phyloP scores from a whole-genome alignment of 495 filamentous ascomycete genomes.

The Chaetomium tenue region DNA sequence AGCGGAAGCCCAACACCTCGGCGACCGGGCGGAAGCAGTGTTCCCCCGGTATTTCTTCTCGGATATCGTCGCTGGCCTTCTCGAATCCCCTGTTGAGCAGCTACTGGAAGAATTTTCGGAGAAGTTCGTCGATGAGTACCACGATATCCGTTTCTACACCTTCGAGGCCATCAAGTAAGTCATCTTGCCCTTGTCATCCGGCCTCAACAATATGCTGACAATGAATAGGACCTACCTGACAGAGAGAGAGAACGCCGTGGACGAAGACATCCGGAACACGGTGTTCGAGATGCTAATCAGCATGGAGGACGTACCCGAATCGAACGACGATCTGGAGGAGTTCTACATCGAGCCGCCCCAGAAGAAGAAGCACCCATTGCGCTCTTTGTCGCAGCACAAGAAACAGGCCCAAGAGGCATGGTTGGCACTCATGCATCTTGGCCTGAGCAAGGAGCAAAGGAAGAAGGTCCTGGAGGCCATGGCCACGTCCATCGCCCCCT shows the following conservation, averaged over 20 bases:
- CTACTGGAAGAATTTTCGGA: constrained; percentile 68
- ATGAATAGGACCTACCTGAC: constrained; percentile 40
- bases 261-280: constrained; percentile 48
- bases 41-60: constrained; percentile 65
- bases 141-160: constrained; percentile 82
- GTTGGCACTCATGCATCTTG: constrained; percentile 70
- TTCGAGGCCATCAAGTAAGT: constrained; percentile 65
- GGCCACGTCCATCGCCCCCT: constrained; percentile 74
- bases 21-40: constrained; percentile 57
- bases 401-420: constrained; percentile 79
- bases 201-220: constrained; percentile 19
- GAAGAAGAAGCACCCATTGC: constrained; percentile 53
- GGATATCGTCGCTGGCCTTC: constrained; percentile 58
- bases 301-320: constrained; percentile 61
- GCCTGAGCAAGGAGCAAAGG: constrained; percentile 65
- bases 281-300: constrained; percentile 62
- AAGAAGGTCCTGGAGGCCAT: constrained; percentile 75
- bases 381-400: constrained; percentile 62
- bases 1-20: constrained; percentile 64
- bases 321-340: constrained; percentile 60
- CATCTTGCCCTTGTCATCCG: background rate
- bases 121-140: constrained; percentile 72
- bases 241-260: constrained; percentile 39
- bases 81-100: constrained; percentile 57
- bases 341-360: constrained; percentile 59